phyloP scores from a whole-genome alignment of 768 basidiomycete genomes.

The Mycena alexandri region DNA sequence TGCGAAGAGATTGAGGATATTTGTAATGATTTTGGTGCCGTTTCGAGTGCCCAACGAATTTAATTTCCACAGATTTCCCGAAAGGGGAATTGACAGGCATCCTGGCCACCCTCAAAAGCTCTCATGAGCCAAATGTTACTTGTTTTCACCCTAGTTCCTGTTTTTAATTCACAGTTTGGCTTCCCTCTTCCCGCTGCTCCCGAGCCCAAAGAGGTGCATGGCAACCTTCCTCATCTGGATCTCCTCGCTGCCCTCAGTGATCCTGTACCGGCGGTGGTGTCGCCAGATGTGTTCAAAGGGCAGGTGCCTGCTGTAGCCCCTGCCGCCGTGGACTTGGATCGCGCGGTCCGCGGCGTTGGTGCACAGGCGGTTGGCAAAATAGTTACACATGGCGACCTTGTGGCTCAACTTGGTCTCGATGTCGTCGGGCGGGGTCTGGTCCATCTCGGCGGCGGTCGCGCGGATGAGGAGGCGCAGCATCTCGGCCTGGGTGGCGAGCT shows the following conservation, averaged over 20 bases:
- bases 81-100: too few relatives aligned
- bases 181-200: slow-evolving; percentile 20
- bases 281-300: slow-evolving; percentile 31
- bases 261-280: slow-evolving; percentile 30
- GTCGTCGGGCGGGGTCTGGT: slow-evolving; percentile 22
- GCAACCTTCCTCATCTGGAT: slow-evolving; percentile 32
- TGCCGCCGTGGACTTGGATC: slow-evolving; percentile 33
- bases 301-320: slow-evolving; percentile 22
- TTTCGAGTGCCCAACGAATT: too few relatives aligned
- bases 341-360: slow-evolving; percentile 31
- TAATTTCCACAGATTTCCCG: too few relatives aligned
- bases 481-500: slow-evolving; percentile 30
- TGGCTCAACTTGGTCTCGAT: slow-evolving; percentile 27
- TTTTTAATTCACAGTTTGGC: slow-evolving; percentile 22
- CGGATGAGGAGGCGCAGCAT: slow-evolving; percentile 31
- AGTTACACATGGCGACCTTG: slow-evolving; percentile 34
- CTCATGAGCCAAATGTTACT: slow-evolving; percentile 10
- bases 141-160: slow-evolving; percentile 2
- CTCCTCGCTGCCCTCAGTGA: slow-evolving; percentile 33
- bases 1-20: too few relatives aligned
- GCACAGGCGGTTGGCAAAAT: slow-evolving; percentile 31
- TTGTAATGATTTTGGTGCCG: too few relatives aligned
- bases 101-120: too few relatives aligned
- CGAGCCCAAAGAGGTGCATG: slow-evolving; percentile 17
- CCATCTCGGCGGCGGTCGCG: slow-evolving; percentile 31